A percentile compares a stretch with the other conserved stretches of the same genome.
These are phyloP conservation scores for Fusarium bactridioides DNA, from an alignment of 2,329 filamentous ascomycete genomes.

Conservation along the genomic window DNA sequence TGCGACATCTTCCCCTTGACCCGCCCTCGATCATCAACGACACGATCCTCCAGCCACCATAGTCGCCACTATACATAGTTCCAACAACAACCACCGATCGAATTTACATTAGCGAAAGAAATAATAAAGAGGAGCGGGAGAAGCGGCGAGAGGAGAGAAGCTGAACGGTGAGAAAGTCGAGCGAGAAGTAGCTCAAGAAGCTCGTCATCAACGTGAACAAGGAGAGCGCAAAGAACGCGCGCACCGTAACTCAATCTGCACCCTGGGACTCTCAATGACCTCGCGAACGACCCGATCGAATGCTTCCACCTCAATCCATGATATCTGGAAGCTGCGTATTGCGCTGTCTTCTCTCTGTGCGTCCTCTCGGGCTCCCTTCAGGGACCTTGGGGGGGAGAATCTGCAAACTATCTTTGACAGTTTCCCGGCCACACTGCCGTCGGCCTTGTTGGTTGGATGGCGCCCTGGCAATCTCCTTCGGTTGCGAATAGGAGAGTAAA, in stretches of 20 bases:
- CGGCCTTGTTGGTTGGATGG: neutral
- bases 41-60: neutral
- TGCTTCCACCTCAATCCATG: neutral
- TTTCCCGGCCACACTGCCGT: neutral
- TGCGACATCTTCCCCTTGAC: neutral
- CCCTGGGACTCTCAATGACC: neutral
- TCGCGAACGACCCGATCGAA: neutral
- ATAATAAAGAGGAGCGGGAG: neutral
- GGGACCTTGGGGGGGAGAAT: neutral
- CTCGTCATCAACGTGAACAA: neutral
- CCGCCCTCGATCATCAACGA: neutral
- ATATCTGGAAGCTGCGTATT: neutral
- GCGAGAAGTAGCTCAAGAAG: neutral
- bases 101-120: too few species aligned
- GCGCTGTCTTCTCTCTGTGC: too few species aligned
- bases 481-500: accelerated
- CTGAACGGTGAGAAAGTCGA: neutral
- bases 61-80: neutral
- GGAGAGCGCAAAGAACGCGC: neutral
- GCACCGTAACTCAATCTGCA: neutral
- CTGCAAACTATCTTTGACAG: too few species aligned
- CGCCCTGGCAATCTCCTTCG: accelerated
- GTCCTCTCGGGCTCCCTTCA: neutral
- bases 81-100: neutral
- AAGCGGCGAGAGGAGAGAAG: neutral